phyloP scores from a whole-genome alignment of 768 basidiomycete genomes.

The Psilocybe cyanescens region DNA sequence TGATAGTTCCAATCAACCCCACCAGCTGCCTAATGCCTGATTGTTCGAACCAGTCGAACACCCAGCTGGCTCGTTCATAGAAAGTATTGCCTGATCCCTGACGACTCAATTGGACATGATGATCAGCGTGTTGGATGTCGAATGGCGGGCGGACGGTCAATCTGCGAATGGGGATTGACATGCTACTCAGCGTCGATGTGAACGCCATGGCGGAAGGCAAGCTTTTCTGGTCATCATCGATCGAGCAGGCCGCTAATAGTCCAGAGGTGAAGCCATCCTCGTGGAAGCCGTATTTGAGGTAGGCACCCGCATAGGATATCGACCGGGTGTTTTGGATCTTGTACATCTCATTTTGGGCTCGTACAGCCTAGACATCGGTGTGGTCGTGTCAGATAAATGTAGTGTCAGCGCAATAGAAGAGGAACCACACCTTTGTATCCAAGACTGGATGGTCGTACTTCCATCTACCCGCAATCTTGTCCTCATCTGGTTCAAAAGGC shows the following conservation, averaged over 20 bases:
- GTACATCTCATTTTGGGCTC: slow-evolving; percentile 54
- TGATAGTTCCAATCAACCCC: slow-evolving; percentile 29
- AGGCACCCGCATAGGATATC: slow-evolving; percentile 72
- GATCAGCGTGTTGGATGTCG: slow-evolving; percentile 43
- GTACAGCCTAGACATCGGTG: slow-evolving; percentile 45
- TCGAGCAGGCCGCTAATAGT: slow-evolving; percentile 39
- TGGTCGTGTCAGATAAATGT: background rate
- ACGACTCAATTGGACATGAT: slow-evolving; percentile 28
- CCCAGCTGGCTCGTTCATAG: slow-evolving; percentile 25
- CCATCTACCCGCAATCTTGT: slow-evolving; percentile 53
- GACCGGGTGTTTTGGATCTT: slow-evolving; percentile 65
- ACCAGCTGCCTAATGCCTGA: slow-evolving; percentile 34
- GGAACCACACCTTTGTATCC: slow-evolving; percentile 44
- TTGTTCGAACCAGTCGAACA: slow-evolving; percentile 45
- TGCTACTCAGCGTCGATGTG: slow-evolving; percentile 12
- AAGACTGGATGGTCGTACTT: slow-evolving; percentile 74
- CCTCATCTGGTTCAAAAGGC: slow-evolving; percentile 57
- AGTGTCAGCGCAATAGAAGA: background rate
- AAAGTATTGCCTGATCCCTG: slow-evolving; percentile 16
- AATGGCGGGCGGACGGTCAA: slow-evolving; percentile 42
- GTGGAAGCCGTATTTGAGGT: slow-evolving; percentile 80
- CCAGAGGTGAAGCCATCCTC: slow-evolving; percentile 74
- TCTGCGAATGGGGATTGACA: slow-evolving; percentile 25
- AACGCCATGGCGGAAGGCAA: slow-evolving; percentile 17
- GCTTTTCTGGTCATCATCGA: slow-evolving; percentile 24